Base-by-base conservation (phyloP, 192 early-diverging fungal genomes). In the Dispira parvispora region DNA sequence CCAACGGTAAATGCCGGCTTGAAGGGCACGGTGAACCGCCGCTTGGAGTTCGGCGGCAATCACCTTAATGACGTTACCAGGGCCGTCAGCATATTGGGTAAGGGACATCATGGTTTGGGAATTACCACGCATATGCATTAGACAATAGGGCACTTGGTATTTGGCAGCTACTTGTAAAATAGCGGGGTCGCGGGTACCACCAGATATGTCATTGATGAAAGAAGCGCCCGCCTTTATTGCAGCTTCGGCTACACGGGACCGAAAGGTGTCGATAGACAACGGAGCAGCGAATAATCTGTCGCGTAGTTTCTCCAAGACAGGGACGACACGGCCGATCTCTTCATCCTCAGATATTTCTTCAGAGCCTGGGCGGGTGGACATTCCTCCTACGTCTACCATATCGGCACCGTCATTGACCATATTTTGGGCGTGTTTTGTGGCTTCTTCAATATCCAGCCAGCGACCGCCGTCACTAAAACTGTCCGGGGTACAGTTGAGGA, bases 101-200 rank as follows among this genome's bases (percentile, higher is more conserved):
- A 80, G 72, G 26, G 66, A 68, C 42, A 67, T 70, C 96, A 99
- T 99, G 13, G 91, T 94, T 65, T 83, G 78, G 8, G 93, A 82
- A 61, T 80, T 79, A 25, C 96, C 96, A n/a, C 94, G 86, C 93
- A 95, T 97, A 67, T 99, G 96, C 93, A 97, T 97, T 69, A 97
- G 68, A 64, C 90, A 87, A 11, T 91, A 81, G 18, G 96, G 94
- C 11, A 88, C 86, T 53, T 84, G 78, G 63, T 71, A 71, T 63
- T 85, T 75, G 8, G 91, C 90, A 70, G 89, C 83, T 21, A 88
- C 79, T 11, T 78, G 62, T 42, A 88, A 73, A 90, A 99, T 97
- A 5, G 73, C 67, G 0, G 84, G 71, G 62, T 99, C 94, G 26
- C 79, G 72, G 46, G 62, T 63, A 14, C 92, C 96, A n/a, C 91